Evolutionary conservation across 192 early-diverging fungal species (phyloP).

Genomic region (Linnemannia exigua): DNA sequence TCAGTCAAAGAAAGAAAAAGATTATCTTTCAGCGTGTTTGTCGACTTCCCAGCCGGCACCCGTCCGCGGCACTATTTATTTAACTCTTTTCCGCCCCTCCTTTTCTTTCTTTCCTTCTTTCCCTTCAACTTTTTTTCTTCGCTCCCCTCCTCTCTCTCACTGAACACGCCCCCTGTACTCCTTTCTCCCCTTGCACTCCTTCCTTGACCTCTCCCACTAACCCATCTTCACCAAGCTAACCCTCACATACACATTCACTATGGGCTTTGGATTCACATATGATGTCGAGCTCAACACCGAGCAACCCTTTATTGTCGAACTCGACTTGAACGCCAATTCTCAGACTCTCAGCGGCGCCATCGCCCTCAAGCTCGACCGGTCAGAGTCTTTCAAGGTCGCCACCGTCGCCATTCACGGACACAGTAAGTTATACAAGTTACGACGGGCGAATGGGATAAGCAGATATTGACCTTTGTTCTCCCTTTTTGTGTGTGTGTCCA

Average conservation of each 20-base stretch:
- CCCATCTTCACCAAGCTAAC: neutral
- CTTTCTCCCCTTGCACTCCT: neutral
- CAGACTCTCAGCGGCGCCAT: slow-evolving; percentile 45
- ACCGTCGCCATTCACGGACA: slow-evolving; percentile 51
- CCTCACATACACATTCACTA: slow-evolving; percentile 1
- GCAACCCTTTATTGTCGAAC: slow-evolving; percentile 50
- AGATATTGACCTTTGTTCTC: neutral
- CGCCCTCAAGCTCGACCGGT: slow-evolving; percentile 19
- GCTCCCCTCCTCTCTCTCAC: too few relatives aligned
- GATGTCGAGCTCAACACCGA: slow-evolving; percentile 55
- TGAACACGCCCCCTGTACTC: neutral
- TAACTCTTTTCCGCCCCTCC: neutral
- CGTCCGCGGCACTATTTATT: neutral
- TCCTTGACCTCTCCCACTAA: neutral
- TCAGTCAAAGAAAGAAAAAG: neutral
- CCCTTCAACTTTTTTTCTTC: neutral
- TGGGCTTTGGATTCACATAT: slow-evolving; percentile 41
- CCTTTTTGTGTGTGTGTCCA: neutral
- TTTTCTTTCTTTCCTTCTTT: slow-evolving; percentile 6
- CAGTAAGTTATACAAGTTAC: slow-evolving; percentile 22
- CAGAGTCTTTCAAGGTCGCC: slow-evolving; percentile 51
- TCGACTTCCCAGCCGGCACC: neutral
- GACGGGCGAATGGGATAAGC: neutral
- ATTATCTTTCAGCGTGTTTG: neutral
- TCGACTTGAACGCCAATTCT: slow-evolving; percentile 21